Evolutionary conservation across 2,329 filamentous ascomycete species (phyloP), one percentile per base, ranked within the genome.

Genomic region (Apiospora koreana): DNA sequence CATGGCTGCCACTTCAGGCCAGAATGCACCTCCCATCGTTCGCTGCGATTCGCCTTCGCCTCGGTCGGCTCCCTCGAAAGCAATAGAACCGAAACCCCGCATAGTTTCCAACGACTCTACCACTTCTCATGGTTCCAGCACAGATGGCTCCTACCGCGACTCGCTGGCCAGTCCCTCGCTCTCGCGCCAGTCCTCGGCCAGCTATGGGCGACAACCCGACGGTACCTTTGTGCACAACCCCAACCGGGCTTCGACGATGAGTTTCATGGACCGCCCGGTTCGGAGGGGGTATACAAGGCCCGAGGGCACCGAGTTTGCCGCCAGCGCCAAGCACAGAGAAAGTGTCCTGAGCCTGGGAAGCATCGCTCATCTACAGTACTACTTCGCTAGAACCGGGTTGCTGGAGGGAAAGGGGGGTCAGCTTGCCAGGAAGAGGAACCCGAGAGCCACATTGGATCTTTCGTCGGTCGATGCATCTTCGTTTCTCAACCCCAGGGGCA

Each of bases 291-390:
- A 95, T 83, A 93, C 97, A 83, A 89, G 95, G 67, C 94, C 95
- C 0, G 92, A 94, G 79, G 93, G 91, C 69, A 97, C 93, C 68
- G 89, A 94, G 77, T 99, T 98, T 80, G 94, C 96, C 35, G 92
- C 93, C 71, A 98, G 95, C 70, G 96, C 96, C 65, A 91, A 91
- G 78, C 94, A 94, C 67, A 88, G 96, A 73, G 95, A 99, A 80
- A 98, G 95, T 79, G 96, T 99, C 74, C 92, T 98, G 89, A 97
- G 94, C 78, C 83, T 99, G 72, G 96, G 96, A 69, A 98, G 95
- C 81, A 99, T 99, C 76, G 94, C 95, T 69, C 96, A 99, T 83
- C 85, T 99, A 78, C 96, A 99, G 81, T 97, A 98, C 83, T 99
- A 98, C 83, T 99, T 99, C 83, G 95, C 96, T 45, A 88, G 96